These are phyloP conservation scores for Solanum raphanifolium DNA, from an alignment of 257 asterid species.

Conservation along the genomic window DNA sequence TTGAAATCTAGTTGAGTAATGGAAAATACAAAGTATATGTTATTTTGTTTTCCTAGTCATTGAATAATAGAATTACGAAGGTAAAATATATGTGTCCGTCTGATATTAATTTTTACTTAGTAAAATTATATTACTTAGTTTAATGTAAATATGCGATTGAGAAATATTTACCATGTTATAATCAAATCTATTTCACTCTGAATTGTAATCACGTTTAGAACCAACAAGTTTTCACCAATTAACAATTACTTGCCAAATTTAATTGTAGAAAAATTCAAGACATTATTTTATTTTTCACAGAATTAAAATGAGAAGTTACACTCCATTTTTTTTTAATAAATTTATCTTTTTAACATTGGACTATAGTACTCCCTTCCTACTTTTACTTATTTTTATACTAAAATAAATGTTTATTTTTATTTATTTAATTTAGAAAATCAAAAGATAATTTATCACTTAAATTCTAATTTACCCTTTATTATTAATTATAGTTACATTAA, in stretches of 20 bases:
- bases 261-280: neutral
- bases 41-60: neutral
- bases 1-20: neutral
- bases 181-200: neutral
- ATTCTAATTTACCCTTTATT: too few species aligned
- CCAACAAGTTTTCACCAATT: neutral
- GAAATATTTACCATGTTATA: neutral
- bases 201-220: neutral
- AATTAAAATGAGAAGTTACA: too few species aligned
- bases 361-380: too few species aligned
- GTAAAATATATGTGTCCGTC: too few species aligned
- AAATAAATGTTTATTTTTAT: too few species aligned
- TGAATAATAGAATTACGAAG: neutral
- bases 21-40: neutral
- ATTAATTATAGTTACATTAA: too few species aligned
- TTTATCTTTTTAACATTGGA: too few species aligned
- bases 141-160: neutral
- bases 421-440: too few species aligned
- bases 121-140: too few species aligned
- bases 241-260: neutral
- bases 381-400: too few species aligned
- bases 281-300: neutral
- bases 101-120: neutral
- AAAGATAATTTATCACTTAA: too few species aligned
- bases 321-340: too few species aligned